Base-by-base conservation (phyloP, 176 grass and related monocot species). In the Zoysia japonica region DNA sequence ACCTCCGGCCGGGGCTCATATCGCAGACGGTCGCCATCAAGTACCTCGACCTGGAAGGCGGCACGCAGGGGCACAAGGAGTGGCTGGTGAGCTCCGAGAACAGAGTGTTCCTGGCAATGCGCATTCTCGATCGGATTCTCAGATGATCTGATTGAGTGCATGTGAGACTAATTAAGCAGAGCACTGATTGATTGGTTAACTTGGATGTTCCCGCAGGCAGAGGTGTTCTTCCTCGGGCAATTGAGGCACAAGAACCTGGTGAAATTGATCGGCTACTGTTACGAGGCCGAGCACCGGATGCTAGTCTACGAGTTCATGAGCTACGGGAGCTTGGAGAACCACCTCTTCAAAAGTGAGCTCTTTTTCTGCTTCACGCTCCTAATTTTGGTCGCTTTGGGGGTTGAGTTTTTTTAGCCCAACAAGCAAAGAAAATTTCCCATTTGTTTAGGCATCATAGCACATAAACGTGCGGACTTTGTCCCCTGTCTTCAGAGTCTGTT, bases 151-250 rank as follows among this genome's bases (percentile, higher is more conserved):
- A 66, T 17, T 41, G 65, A 51, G 47, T 71, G 68, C 19, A 0
- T 15, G 1, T 1, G 1, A 0, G 55, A 8, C 28, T 28, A 28
- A 28, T 66, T 12, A 8, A 70, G 56, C 66, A 12, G 13, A 17
- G 20, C 16, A 6, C 48, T 72, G 35, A 75, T 4, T 16, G 41
- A 10, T 55, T 73, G 45, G 0, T 54, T 47, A 3, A 40, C 61
- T 68, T 44, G 67, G 47, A 10, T 80, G 8, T 59, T 11, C 39
- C 7, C 48, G 47, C 4, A 97, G 94, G 82, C 94, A 2, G 94
- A 97, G 87, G 94, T 97, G 48, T 91, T 97, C 54, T 92, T 94
- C 73, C 94, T 97, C 5, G 94, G 91, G 37, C 91, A 97, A 74
- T 17, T 97, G 77, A 84, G 91, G 77, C 89, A 97, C 78, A 83